Conservation (phyloP, 2,329 filamentous ascomycete genomes). For the Triangularia verruculosa region DNA sequence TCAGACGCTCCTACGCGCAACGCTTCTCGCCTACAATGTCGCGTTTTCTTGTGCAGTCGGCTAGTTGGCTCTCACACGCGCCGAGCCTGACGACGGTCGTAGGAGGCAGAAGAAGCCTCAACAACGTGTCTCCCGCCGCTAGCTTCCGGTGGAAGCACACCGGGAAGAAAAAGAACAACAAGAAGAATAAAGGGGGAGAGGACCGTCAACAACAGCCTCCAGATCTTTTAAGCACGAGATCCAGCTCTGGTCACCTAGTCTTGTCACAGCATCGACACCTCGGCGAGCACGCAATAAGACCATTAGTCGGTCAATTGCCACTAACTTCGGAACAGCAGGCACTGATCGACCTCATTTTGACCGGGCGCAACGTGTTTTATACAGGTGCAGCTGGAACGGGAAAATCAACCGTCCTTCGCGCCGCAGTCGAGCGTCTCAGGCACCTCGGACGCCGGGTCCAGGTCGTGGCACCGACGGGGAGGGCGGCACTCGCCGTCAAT, state of each 20-base stretch:
- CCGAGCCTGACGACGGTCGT: background rate
- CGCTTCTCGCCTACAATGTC: background rate
- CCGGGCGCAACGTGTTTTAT: slow-evolving; percentile 59
- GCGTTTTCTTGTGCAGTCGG: background rate
- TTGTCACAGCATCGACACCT: background rate
- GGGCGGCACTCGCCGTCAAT: slow-evolving; percentile 54
- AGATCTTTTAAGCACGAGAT: background rate
- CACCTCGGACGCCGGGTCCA: slow-evolving; percentile 39
- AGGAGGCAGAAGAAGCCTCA: background rate
- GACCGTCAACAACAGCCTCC: background rate
- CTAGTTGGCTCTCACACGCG: background rate
- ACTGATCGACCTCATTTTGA: slow-evolving; percentile 49
- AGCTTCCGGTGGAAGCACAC: background rate
- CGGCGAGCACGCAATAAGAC: background rate
- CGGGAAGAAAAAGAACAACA: background rate
- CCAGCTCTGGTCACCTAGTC: background rate
- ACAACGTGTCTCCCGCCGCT: background rate
- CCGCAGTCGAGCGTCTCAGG: slow-evolving; percentile 41
- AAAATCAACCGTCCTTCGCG: slow-evolving; percentile 54
- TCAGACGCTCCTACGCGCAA: background rate
- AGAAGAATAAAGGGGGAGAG: background rate
- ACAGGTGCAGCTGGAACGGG: slow-evolving; percentile 62
- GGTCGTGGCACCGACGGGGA: slow-evolving; percentile 59
- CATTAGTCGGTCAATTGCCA: background rate
- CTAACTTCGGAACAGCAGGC: slow-evolving; percentile 40